A percentile compares a stretch with the other conserved stretches of the same genome.
Conservation (phyloP, 2,329 filamentous ascomycete species). For the Fusarium agapanthi region DNA sequence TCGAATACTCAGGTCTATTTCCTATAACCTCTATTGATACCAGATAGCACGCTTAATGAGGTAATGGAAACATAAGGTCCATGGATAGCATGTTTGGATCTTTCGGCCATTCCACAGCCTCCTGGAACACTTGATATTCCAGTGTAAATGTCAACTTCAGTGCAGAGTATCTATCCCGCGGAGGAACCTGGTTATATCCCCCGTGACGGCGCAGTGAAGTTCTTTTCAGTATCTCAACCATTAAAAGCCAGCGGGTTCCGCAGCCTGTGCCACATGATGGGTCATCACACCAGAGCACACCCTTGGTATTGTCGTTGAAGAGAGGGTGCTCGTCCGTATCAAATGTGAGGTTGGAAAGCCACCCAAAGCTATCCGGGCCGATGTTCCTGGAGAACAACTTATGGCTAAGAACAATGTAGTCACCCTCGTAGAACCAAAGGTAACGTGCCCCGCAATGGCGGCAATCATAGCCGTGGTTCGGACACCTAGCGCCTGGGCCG, state of each 20-base stretch:
- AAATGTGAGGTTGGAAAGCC: constrained; percentile 4
- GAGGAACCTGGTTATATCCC: not conserved
- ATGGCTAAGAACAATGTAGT: not conserved
- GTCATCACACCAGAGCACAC: constrained; percentile 4
- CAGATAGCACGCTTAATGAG: too few species aligned
- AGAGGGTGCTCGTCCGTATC: not conserved
- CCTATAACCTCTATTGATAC: too few species aligned
- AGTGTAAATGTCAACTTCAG: not conserved
- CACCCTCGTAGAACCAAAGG: not conserved
- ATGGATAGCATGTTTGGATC: not conserved
- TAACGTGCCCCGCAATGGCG: not conserved
- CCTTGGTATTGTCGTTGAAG: not conserved
- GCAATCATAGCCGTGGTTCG: not conserved
- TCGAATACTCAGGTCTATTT: too few species aligned
- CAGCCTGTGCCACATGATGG: not conserved
- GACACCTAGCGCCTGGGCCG: not conserved
- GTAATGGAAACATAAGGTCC: not conserved
- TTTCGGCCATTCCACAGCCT: not conserved
- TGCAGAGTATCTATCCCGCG: not conserved
- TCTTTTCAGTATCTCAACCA: not conserved
- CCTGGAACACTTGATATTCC: not conserved
- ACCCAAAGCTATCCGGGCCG: not conserved
- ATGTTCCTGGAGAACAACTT: accelerated
- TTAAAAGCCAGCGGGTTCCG: not conserved
- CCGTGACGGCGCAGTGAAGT: not conserved